Evolutionary conservation across 352 stramenopile genomes (phyloP), one percentile per base, ranked within the genome.

Genomic region (Globisporangium nagaii): DNA sequence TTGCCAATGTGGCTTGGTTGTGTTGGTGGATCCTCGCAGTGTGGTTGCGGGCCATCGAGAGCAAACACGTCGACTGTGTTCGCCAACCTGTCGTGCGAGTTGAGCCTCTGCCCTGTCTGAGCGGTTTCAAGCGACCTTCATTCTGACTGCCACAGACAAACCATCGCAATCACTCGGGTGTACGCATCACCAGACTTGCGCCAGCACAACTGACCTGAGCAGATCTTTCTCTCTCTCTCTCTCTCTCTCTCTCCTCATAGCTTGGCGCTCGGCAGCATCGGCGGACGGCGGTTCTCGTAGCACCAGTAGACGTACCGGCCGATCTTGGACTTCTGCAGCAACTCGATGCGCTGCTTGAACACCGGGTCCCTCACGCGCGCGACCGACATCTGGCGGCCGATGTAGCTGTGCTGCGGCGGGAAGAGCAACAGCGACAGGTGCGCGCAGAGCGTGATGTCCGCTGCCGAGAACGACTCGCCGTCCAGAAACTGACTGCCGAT

Each of bases 401-500:
- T 48, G 56, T 71, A 84, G 17, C 53, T 47, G 48, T 80, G 66
- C 40, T 84, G 61, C 11, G 59, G 51, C 1, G 72, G 72, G 10
- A 60, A 41, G 10, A 84, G 31, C 3, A 86, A 22, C 39, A 79
- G 28, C 13, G 68, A 59, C n/a, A 78, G 56, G 53, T 86, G 75
- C 9, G 75, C 63, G 25, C 70, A 86, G 44, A 84, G 70, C 19
- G 72, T 53, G 45, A 86, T 79, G 51, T 86, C 75, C 13, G 72
- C 72, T 0, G 75, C 70, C 1, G 75, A 74, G 37, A 86, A 82
- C 6, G 56, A 62, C 1, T 62, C 28, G 2, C 72, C 75, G 25
- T 54, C 54, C 9, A 86, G 59, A 44, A 75, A 86, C 6, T 49
- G 56, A 12, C 52, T 61, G 43, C 75, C 72, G 5, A 84, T 27